A percentile compares a stretch with the other conserved stretches of the same genome.
These are phyloP conservation scores for Brasilioporus rufonigricans DNA, from an alignment of 768 basidiomycete species.

Conservation along the genomic window DNA sequence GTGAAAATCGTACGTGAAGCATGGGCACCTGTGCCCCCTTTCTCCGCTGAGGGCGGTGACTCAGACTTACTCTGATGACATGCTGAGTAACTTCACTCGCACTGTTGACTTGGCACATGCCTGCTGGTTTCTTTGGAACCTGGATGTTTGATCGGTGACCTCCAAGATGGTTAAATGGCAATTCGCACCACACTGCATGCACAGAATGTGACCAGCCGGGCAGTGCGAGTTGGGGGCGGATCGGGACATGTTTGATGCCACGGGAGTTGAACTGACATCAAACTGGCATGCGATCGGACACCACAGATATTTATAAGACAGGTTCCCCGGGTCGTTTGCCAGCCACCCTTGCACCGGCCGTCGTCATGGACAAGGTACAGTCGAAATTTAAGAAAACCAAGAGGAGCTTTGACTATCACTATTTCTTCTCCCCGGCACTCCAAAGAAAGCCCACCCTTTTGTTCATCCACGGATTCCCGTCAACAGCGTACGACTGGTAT, in stretches of 20 bases:
- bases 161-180: conserved; percentile 2
- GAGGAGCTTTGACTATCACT: conserved; percentile 37
- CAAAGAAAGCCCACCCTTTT: conserved; percentile 37
- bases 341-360: background rate
- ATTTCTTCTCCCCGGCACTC: conserved; percentile 28
- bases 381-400: conserved; percentile 35
- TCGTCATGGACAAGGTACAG: conserved; percentile 24
- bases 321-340: background rate
- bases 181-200: background rate
- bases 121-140: background rate
- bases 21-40: too few relatives aligned
- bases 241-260: conserved; percentile 19
- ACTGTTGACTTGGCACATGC: background rate
- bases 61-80: background rate
- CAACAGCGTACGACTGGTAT: conserved; percentile 43
- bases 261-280: conserved; percentile 1
- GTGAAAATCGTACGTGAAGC: background rate
- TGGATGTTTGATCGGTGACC: conserved; percentile 1
- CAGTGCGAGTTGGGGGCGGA: conserved; percentile 15
- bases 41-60: background rate
- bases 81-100: too few relatives aligned
- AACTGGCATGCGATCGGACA: conserved; percentile 17
- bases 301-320: conserved; percentile 6
- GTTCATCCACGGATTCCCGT: conserved; percentile 46
- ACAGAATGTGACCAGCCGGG: conserved; percentile 8